Evolutionary conservation across 805 yeast species (phyloP).

Genomic region (Lipomyces starkeyi): DNA sequence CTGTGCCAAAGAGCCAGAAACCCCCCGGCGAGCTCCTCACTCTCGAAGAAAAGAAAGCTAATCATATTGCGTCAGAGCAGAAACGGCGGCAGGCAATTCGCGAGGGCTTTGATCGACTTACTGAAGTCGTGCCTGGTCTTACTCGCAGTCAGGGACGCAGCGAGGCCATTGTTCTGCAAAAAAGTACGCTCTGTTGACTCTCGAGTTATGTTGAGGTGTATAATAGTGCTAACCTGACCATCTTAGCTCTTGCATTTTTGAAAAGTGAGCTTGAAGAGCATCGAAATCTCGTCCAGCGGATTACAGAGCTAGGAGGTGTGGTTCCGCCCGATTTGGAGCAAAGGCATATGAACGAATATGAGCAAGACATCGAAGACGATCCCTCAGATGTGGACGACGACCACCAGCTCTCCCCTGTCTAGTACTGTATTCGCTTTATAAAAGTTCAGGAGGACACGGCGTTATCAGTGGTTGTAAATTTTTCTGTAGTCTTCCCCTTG

Average conservation of each 20-base stretch:
- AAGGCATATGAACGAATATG: conserved; percentile 21
- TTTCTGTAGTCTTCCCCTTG: neutral
- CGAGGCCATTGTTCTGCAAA: conserved; percentile 74
- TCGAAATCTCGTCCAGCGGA: conserved; percentile 40
- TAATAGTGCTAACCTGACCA: neutral
- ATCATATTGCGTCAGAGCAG: conserved; percentile 85
- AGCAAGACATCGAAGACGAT: conserved; percentile 17
- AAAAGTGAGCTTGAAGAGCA: conserved; percentile 45
- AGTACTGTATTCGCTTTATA: neutral
- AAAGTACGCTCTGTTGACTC: conserved; percentile 45
- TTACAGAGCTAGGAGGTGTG: conserved; percentile 31
- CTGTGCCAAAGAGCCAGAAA: conserved; percentile 37
- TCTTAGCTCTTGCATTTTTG: conserved; percentile 44
- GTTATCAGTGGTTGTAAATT: neutral
- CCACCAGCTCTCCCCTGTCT: neutral
- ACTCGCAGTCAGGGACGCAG: conserved; percentile 75
- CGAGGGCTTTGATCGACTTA: conserved; percentile 77
- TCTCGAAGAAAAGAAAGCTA: conserved; percentile 53
- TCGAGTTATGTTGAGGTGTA: neutral
- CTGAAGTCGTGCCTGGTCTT: conserved; percentile 75
- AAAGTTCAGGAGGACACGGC: neutral
- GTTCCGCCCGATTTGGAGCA: conserved; percentile 31
- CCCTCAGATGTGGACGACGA: conserved; percentile 5
- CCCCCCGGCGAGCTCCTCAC: conserved; percentile 42
- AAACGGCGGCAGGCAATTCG: conserved; percentile 85